A percentile compares a stretch with the other conserved stretches of the same genome.
Conservation (phyloP, 306 rosid genomes). For the Hylodesmum podocarpum region DNA sequence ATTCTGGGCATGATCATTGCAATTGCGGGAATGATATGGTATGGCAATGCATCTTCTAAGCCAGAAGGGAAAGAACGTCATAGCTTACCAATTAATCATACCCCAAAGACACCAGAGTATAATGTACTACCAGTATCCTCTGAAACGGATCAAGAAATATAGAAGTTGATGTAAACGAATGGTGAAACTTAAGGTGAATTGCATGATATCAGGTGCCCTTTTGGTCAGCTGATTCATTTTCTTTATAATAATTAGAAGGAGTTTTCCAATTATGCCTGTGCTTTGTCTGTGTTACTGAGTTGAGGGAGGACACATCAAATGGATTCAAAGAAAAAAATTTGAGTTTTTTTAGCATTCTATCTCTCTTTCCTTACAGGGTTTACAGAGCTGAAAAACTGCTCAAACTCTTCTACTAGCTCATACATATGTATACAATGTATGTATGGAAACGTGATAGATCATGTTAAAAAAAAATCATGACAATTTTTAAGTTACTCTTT, state of each 20-base stretch:
- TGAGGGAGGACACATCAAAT: neutral
- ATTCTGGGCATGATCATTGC: slow-evolving; percentile 71
- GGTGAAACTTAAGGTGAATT: slow-evolving; percentile 21
- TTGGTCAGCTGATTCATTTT: slow-evolving; percentile 39
- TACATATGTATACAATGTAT: no score
- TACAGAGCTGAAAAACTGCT: no score
- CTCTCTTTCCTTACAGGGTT: no score
- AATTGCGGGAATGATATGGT: slow-evolving; percentile 76
- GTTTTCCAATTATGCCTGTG: slow-evolving; percentile 12
- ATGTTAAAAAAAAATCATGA: no score
- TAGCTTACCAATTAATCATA: slow-evolving; percentile 28
- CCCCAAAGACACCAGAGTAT: slow-evolving; percentile 49
- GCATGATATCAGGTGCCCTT: slow-evolving; percentile 16
- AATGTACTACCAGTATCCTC: slow-evolving; percentile 42
- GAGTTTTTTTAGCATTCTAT: neutral
- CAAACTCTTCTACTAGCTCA: no score
- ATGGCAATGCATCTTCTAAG: slow-evolving; percentile 74
- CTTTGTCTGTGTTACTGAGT: neutral
- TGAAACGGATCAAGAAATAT: slow-evolving; percentile 50
- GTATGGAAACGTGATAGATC: no score
- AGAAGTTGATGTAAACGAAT: slow-evolving; percentile 26
- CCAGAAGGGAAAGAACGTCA: slow-evolving; percentile 78
- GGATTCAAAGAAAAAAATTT: neutral
- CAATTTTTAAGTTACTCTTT: no score
- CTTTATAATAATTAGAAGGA: slow-evolving; percentile 29